Base-by-base conservation (phyloP, 371 early-diverging fungal species). In the Apophysomyces elegans region DNA sequence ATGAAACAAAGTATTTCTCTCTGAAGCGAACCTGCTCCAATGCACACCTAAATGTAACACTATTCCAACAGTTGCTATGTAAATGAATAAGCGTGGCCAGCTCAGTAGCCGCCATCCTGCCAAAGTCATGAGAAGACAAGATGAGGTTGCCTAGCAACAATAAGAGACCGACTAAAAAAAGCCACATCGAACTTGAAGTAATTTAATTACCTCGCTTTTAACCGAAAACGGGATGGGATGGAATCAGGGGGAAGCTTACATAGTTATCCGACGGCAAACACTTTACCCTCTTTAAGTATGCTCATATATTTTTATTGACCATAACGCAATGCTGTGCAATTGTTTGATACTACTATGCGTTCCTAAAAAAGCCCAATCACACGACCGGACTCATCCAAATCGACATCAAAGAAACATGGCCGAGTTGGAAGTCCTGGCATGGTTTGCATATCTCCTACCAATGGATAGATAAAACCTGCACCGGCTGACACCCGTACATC, bases 361-460 rank as follows among this genome's bases (percentile, higher is more conserved):
- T 43, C 57, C 79, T 88, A 96, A 71, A 96, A 96, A 56, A 96
- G 84, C 0, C 97, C 96, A 18, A 79, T 57, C 56, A 95, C 91
- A 38, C 86, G 78, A 21, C 93, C 95, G 16, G 92, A 85, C 26
- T 95, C 92, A 71, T 95, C 95, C 35, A 96, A 72, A 72, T 96
- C 97, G 46, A 96, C 93, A 75, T 96, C 97, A 74, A 86, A 96
- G 86, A 95, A 96, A 73, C 94, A 94, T 14, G 96, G 97, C 43
- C 96, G 90, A 36, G 96, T 97, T 37, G 96, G 93, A 26, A 97
- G 81, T n/a, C 97, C 97, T 8, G 97, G 97, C 92, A 97, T 95
- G 37, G 97, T 97, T 70, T 91, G 93, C 94, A 97, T 96, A 58
- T 90, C 88, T 35, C 97, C 97, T 32, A 94, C 86, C 45, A 97